Evolutionary conservation across 2,329 filamentous ascomycete species (phyloP).

Genomic region (Allantophomopsis cytisporea): DNA sequence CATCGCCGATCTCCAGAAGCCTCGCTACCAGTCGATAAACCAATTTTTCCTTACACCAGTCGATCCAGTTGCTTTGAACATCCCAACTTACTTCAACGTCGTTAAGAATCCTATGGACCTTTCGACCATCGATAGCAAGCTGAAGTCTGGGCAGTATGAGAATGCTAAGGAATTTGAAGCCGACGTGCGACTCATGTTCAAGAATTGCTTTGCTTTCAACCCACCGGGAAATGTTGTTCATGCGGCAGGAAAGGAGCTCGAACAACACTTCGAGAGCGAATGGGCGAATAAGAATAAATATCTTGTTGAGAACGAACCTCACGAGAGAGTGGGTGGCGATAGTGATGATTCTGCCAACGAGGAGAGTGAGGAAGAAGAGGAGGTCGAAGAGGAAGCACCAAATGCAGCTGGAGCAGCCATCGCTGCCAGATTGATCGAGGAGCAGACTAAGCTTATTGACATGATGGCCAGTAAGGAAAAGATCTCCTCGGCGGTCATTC

Average conservation of each 20-base stretch:
- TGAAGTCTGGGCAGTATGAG: slow-evolving; percentile 66
- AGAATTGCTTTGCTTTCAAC: slow-evolving; percentile 91
- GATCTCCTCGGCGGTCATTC: slow-evolving; percentile 36
- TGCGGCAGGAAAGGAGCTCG: slow-evolving; percentile 54
- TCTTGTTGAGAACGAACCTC: slow-evolving; percentile 60
- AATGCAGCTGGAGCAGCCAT: slow-evolving; percentile 20
- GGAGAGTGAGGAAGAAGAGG: slow-evolving; percentile 49
- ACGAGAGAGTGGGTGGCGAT: slow-evolving; percentile 48
- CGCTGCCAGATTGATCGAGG: slow-evolving; percentile 34
- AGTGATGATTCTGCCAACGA: slow-evolving; percentile 57
- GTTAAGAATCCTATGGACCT: slow-evolving; percentile 98
- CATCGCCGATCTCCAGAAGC: slow-evolving; percentile 62
- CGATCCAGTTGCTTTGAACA: slow-evolving; percentile 86
- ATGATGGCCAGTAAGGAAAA: slow-evolving; percentile 32
- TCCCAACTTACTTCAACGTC: slow-evolving; percentile 82
- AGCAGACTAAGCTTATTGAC: slow-evolving; percentile 42
- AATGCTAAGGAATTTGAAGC: slow-evolving; percentile 75
- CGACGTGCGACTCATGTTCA: slow-evolving; percentile 71
- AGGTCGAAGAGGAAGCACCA: slow-evolving; percentile 37
- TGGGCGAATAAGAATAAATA: slow-evolving; percentile 73
- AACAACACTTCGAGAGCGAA: slow-evolving; percentile 61
- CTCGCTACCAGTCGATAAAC: slow-evolving; percentile 55
- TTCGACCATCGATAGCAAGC: slow-evolving; percentile 63
- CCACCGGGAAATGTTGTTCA: slow-evolving; percentile 64
- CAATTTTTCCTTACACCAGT: slow-evolving; percentile 72